Evolutionary conservation across 2,329 filamentous ascomycete species (phyloP), one percentile per base, ranked within the genome.

Genomic region (Aspergillus fumigatus): DNA sequence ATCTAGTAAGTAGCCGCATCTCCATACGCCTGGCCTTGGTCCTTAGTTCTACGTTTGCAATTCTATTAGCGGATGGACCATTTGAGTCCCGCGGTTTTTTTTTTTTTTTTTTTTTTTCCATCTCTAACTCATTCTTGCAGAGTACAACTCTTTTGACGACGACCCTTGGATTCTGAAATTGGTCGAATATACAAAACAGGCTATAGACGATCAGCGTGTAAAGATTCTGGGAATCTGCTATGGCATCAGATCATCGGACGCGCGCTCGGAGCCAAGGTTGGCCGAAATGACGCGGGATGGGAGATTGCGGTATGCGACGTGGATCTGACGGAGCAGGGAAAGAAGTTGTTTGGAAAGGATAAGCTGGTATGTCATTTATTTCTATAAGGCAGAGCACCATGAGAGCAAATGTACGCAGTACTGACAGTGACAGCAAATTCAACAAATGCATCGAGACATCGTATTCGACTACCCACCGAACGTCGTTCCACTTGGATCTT

Each of bases 391-490:
- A 1, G 11, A 14, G 4, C 4, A 32, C 11, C 11, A 32, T 5
- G 11, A 14, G 29, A 14, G 29, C 29, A 11, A 14, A 32, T 32
- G 4, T 38, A 38, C 14, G 5, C 32, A 17, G 55, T 43, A 38
- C 47, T 54, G 48, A 50, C 26, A 27, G 6, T 54, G 27, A n/a
- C 57, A 75, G 71, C 67, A 66, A 51, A 67, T 95, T 59, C 88
- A 92, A 70, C 90, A 96, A 73, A 93, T 95, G 89, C 91, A 96
- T 73, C 84, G 86, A 61, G 90, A 97, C 69, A 83, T 88, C 40
- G 88, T 93, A 4, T 82, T 81, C 63, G 74, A 79, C 23, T 84
- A 85, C 54, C 90, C 90, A 0, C 67, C 78, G 5, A 83, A 81
- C 53, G 82, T 87, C 2, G 79, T 87, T 55, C 73, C 79, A 2